phyloP scores from a whole-genome alignment of 1,139 yeast species.

The Kazachstania sp. region DNA sequence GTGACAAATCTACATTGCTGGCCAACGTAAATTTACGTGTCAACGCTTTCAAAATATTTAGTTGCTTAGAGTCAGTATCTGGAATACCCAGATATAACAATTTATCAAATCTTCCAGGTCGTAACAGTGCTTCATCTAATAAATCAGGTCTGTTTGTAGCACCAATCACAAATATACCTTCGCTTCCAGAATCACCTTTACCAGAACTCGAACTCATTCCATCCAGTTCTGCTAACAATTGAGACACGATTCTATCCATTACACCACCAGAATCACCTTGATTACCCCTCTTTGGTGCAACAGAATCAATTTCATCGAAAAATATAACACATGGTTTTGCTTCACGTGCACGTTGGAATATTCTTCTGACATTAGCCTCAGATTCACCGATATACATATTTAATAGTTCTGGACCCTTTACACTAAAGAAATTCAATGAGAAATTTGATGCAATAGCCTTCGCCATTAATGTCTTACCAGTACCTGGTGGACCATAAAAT shows the following conservation, averaged over 20 bases:
- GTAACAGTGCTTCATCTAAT: constrained; percentile 80
- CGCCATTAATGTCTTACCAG: constrained; percentile 90
- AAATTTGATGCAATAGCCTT: constrained; percentile 95
- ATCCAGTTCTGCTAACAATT: constrained; percentile 84
- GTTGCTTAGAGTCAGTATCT: constrained; percentile 83
- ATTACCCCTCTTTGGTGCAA: constrained; percentile 95
- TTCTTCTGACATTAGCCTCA: constrained; percentile 91
- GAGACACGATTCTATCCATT: constrained; percentile 96
- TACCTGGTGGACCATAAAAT: constrained; percentile 97
- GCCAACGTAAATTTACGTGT: constrained; percentile 72
- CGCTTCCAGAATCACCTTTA: constrained; percentile 38
- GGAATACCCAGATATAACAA: constrained; percentile 89
- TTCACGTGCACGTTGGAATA: constrained; percentile 88
- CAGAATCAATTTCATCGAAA: constrained; percentile 94
- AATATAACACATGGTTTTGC: constrained; percentile 96
- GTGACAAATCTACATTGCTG: constrained; percentile 48
- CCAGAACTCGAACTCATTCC: constrained; percentile 66
- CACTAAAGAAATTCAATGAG: constrained; percentile 87
- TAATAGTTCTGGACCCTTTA: constrained; percentile 88
- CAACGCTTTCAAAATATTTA: constrained; percentile 75
- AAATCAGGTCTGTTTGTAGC: constrained; percentile 96
- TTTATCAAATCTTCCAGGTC: constrained; percentile 96
- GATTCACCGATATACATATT: constrained; percentile 99
- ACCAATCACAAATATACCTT: constrained; percentile 94
- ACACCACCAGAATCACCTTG: constrained; percentile 99